Percentiles rank a stretch among this genome's conserved stretches.
These are phyloP conservation scores for Aspergillus homomorphus DNA, from an alignment of 495 filamentous ascomycete species.

Conservation along the genomic window DNA sequence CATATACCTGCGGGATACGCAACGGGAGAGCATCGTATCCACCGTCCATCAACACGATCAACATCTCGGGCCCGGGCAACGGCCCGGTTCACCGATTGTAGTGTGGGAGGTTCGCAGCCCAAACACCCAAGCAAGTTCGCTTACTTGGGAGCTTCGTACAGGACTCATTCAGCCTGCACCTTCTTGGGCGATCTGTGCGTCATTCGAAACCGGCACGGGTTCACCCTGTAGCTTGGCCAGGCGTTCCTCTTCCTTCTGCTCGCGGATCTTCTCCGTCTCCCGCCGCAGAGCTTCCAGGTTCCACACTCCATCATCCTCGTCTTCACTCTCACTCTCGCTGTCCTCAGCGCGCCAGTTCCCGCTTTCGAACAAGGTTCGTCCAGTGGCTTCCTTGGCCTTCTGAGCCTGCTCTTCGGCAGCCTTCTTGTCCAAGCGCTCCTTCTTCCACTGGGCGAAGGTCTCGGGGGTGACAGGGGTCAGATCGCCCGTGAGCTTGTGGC, in stretches of 20 bases:
- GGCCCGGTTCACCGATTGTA: constrained; percentile 25
- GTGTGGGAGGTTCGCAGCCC: constrained; percentile 25
- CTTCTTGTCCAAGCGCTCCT: constrained; percentile 91
- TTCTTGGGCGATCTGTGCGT: constrained; percentile 26
- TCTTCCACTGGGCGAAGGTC: constrained; percentile 93
- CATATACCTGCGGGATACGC: not conserved
- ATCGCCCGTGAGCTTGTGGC: constrained; percentile 86
- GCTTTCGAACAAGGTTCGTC: constrained; percentile 90
- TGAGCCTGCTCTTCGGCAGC: constrained; percentile 84
- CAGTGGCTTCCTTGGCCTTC: constrained; percentile 90
- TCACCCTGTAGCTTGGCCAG: constrained; percentile 35
- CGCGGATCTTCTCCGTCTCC: constrained; percentile 63
- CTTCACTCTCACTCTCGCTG: constrained; percentile 60
- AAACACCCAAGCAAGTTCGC: constrained; percentile 31
- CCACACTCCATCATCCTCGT: constrained; percentile 57
- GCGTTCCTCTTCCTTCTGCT: constrained; percentile 45
- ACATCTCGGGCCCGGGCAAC: constrained; percentile 25
- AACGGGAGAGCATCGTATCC: constrained; percentile 14
- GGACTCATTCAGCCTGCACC: constrained; percentile 31
- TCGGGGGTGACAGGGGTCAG: constrained; percentile 92
- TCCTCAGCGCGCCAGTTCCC: constrained; percentile 82
- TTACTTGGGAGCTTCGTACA: constrained; percentile 19
- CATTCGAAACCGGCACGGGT: constrained; percentile 22
- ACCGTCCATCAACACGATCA: constrained; percentile 27
- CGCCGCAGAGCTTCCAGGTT: constrained; percentile 72